A percentile compares a stretch with the other conserved stretches of the same genome.
These are phyloP conservation scores for Pythium folliculosum DNA, from an alignment of 352 stramenopile species.

Conservation along the genomic window DNA sequence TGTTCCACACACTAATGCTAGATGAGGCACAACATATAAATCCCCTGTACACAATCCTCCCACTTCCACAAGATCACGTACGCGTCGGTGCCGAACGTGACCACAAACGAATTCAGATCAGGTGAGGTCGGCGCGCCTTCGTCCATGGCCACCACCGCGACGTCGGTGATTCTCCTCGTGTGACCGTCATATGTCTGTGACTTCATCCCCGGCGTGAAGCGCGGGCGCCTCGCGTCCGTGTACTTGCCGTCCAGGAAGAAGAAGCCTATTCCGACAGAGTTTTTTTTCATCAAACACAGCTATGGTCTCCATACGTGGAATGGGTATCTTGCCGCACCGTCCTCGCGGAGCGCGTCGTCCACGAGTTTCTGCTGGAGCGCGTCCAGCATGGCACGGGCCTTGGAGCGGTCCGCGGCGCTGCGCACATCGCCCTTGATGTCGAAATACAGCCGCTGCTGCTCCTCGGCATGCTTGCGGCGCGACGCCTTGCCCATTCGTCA, in stretches of 20 bases:
- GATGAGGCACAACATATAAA: neutral
- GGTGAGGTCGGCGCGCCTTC: neutral
- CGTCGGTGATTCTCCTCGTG: slow-evolving; percentile 21
- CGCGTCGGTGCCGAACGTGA: slow-evolving; percentile 55
- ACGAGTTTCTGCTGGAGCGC: slow-evolving; percentile 58
- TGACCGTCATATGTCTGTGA: slow-evolving; percentile 44
- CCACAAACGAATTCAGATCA: slow-evolving; percentile 22
- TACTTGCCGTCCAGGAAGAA: slow-evolving; percentile 56
- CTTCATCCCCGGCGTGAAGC: slow-evolving; percentile 61
- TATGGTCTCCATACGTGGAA: no score
- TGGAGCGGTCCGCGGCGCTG: slow-evolving; percentile 36
- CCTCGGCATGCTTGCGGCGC: slow-evolving; percentile 44
- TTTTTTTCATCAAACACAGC: no score
- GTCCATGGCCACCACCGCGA: slow-evolving; percentile 16
- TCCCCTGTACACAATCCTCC: neutral
- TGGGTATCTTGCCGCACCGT: no score
- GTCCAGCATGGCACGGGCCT: slow-evolving; percentile 54
- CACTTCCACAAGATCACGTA: slow-evolving; percentile 18
- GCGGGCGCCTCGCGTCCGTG: slow-evolving; percentile 37
- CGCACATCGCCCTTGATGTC: slow-evolving; percentile 44
- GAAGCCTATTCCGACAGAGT: slow-evolving; percentile 50
- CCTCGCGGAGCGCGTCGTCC: slow-evolving; percentile 61
- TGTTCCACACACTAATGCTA: slow-evolving; percentile 53
- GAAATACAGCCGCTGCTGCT: slow-evolving; percentile 51
- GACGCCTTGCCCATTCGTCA: slow-evolving; percentile 60